These are phyloP conservation scores for Fusarium solani-melongenae DNA, from an alignment of 2,329 filamentous ascomycete genomes.

Conservation along the genomic window DNA sequence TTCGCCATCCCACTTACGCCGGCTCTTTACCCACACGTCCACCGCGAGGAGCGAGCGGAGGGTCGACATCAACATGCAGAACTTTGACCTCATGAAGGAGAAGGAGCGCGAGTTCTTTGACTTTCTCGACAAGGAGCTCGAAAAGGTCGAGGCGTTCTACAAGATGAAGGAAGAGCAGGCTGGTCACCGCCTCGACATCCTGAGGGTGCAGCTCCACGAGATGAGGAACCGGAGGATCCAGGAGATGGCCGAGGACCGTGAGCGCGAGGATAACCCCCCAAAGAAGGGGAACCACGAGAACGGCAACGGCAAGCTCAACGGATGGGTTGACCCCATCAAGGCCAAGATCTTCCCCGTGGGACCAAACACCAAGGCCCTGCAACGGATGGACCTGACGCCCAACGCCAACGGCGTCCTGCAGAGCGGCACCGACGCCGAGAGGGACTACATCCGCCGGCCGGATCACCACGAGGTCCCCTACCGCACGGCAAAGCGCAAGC, in stretches of 20 bases:
- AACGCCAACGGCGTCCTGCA: slow-evolving; percentile 46
- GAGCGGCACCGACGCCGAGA: slow-evolving; percentile 50
- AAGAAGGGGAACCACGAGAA: slow-evolving; percentile 32
- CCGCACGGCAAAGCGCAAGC: slow-evolving; percentile 86
- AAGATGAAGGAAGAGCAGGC: slow-evolving; percentile 88
- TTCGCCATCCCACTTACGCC: slow-evolving; percentile 48
- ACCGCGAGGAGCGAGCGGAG: slow-evolving; percentile 42
- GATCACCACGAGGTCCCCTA: slow-evolving; percentile 75
- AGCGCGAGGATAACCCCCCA: slow-evolving; percentile 42
- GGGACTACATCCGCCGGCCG: slow-evolving; percentile 65
- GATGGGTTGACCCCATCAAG: slow-evolving; percentile 66
- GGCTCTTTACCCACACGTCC: slow-evolving; percentile 50
- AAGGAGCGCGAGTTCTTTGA: slow-evolving; percentile 86
- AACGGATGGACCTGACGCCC: slow-evolving; percentile 64
- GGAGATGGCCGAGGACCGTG: slow-evolving; percentile 67
- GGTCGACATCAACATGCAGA: slow-evolving; percentile 56
- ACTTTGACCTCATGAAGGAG: slow-evolving; percentile 72
- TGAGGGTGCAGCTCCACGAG: slow-evolving; percentile 89
- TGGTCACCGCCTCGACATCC: slow-evolving; percentile 72
- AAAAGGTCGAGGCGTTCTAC: slow-evolving; percentile 95
- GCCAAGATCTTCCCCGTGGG: slow-evolving; percentile 66
- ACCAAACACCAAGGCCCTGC: slow-evolving; percentile 69
- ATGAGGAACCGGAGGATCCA: slow-evolving; percentile 87
- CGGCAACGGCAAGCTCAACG: slow-evolving; percentile 44
- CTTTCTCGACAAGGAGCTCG: slow-evolving; percentile 84